phyloP scores from a whole-genome alignment of 1,284 basidiomycete species.

The Papiliotrema flavescens region DNA sequence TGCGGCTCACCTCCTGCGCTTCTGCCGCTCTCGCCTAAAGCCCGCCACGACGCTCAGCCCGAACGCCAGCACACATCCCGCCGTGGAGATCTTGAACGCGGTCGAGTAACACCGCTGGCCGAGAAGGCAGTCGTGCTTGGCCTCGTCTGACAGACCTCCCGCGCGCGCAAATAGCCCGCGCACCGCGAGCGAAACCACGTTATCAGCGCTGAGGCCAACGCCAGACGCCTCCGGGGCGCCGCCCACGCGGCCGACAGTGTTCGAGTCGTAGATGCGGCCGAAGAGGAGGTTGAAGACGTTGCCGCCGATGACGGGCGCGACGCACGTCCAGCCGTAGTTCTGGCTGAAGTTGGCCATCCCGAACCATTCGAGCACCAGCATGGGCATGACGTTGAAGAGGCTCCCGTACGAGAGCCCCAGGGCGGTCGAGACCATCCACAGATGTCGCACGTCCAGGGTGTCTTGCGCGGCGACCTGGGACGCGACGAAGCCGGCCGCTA shows the following conservation, averaged over 20 bases:
- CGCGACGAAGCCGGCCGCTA: conserved; percentile 63
- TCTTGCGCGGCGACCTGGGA: conserved; percentile 62
- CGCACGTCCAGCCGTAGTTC: conserved; percentile 77
- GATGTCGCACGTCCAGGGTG: conserved; percentile 59
- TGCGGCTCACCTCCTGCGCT: conserved; percentile 5
- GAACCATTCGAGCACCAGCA: conserved; percentile 80
- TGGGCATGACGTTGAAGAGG: conserved; percentile 71
- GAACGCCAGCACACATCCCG: conserved; percentile 37
- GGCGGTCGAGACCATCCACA: conserved; percentile 73
- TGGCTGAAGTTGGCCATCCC: conserved; percentile 54
- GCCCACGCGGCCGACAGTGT: conserved; percentile 49
- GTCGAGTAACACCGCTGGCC: conserved; percentile 41
- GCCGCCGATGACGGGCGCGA: conserved; percentile 73
- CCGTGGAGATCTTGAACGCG: conserved; percentile 41
- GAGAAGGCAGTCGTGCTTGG: conserved; percentile 23
- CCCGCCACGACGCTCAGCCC: conserved; percentile 35
- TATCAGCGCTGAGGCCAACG: background rate
- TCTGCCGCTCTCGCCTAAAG: conserved; percentile 32
- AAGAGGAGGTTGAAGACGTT: conserved; percentile 83
- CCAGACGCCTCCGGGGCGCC: background rate
- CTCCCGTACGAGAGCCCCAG: conserved; percentile 73
- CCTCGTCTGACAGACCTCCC: conserved; percentile 6
- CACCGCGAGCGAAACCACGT: background rate
- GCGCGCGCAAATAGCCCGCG: background rate
- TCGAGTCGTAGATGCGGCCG: conserved; percentile 71